Evolutionary conservation across 352 stramenopile species (phyloP).

Genomic region (Globisporangium nodosum): DNA sequence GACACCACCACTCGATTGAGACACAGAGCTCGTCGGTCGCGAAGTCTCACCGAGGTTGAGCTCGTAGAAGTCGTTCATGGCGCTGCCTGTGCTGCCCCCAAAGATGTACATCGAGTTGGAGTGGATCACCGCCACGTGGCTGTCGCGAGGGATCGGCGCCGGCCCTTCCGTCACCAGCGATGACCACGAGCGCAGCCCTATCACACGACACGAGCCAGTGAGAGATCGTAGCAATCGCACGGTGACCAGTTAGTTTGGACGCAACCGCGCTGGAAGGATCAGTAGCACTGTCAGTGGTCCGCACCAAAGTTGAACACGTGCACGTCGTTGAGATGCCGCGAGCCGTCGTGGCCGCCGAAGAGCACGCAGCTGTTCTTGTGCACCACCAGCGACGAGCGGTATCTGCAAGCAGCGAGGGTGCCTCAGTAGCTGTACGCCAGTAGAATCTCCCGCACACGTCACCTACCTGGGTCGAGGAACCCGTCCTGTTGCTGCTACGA

Average conservation of each 20-base stretch:
- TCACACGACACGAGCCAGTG: not conserved
- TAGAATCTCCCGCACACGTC: not conserved
- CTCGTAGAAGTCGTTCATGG: slow-evolving; percentile 98
- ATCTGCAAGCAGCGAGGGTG: slow-evolving; percentile 25
- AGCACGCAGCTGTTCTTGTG: slow-evolving; percentile 92
- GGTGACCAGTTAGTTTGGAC: not conserved
- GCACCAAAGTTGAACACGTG: slow-evolving; percentile 95
- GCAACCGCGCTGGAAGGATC: not conserved
- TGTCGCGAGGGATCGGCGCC: slow-evolving; percentile 93
- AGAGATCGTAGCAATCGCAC: not conserved
- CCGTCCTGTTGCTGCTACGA: slow-evolving; percentile 69
- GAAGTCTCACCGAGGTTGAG: slow-evolving; percentile 68
- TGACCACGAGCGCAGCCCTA: slow-evolving; percentile 84
- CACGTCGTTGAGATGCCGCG: slow-evolving; percentile 95
- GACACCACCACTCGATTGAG: not conserved
- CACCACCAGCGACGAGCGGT: slow-evolving; percentile 89
- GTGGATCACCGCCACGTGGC: slow-evolving; percentile 93
- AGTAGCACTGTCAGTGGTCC: not conserved
- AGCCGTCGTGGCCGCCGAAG: slow-evolving; percentile 97
- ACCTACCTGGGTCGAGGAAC: slow-evolving; percentile 58
- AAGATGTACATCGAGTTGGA: slow-evolving; percentile 94
- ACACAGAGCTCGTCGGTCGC: not conserved
- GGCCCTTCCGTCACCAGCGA: slow-evolving; percentile 85
- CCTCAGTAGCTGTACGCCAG: not conserved
- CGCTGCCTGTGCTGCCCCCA: slow-evolving; percentile 92